A percentile compares a stretch with the other conserved stretches of the same genome.
Conservation (phyloP, 2,329 filamentous ascomycete species). For the Pseudogymnoascus sp. region DNA sequence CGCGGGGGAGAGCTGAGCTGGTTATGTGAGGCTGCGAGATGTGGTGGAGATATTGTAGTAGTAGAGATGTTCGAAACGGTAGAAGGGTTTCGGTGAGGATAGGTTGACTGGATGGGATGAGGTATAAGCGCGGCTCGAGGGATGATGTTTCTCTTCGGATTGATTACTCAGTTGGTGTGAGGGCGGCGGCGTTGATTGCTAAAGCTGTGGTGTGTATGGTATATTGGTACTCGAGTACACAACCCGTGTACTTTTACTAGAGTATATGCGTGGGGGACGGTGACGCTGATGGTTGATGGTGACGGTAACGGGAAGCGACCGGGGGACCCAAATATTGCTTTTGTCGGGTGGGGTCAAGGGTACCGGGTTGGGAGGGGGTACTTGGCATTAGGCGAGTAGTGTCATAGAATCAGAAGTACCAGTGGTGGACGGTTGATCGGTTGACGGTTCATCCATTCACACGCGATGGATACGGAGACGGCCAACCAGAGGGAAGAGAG, state of each 20-base stretch:
- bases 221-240: neutral
- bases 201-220: neutral
- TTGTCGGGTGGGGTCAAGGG: neutral
- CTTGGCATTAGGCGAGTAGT: neutral
- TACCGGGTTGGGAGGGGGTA: neutral
- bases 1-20: neutral
- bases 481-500: neutral
- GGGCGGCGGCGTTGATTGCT: conserved; percentile 1
- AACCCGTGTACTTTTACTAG: neutral
- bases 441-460: neutral
- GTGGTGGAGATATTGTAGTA: neutral
- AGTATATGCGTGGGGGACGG: neutral
- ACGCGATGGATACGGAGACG: neutral
- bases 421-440: neutral
- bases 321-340: neutral
- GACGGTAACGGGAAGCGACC: neutral
- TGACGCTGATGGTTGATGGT: neutral
- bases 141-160: neutral
- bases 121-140: neutral
- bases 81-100: neutral
- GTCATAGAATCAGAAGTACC: neutral
- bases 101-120: neutral
- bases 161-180: neutral
- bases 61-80: neutral
- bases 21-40: neutral